Evolutionary conservation across 1,139 yeast genomes (phyloP), one percentile per base, ranked within the genome.

Genomic region (Tardiomyces depauwii): DNA sequence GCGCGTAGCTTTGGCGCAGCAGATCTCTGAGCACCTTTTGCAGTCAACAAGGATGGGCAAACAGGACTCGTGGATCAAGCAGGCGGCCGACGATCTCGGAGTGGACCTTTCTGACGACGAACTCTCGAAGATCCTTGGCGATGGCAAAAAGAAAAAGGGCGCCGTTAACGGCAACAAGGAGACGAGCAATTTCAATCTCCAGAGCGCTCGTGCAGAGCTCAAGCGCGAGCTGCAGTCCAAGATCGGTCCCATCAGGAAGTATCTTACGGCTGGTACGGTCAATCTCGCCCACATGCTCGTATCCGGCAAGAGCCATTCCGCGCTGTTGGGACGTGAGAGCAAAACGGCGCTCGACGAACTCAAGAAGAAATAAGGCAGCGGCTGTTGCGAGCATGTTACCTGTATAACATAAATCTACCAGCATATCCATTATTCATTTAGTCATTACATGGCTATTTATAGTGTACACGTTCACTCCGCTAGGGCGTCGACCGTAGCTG

Each of bases 31-130:
- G 55, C 72, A 84, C 18, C 77, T 76, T 42, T 69, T 82, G 18
- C 73, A 81, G 1, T 68, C 76, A 12, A 71, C 78, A 12, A 76
- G 84, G 2, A 67, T 80, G 42, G 74, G 75, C 39, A 86, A 87
- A 57, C 93, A 85, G 54, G 78, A 77, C 47, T 71, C 77, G 25
- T 89, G 97, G 96, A 71, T 88, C 49, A 76, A 77, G 49, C 81
- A 87, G 59, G 96, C 96, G 0, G 98, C 97, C 0, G 93, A 83
- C 45, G 98, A 91, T 48, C 71, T 93, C 47, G 99, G 96, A 4
- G 68, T 89, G 32, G 94, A 83, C 41, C 39, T 63, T 4, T 87
- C 79, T 54, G 94, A 84, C 60, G 83, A 78, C 49, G 74, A 78
- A 44, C 47, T 56, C 21, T 60, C 53, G 19, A 45, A 50, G 30